Evolutionary conservation across 805 yeast genomes (phyloP).

Genomic region (Candida sithepensis): DNA sequence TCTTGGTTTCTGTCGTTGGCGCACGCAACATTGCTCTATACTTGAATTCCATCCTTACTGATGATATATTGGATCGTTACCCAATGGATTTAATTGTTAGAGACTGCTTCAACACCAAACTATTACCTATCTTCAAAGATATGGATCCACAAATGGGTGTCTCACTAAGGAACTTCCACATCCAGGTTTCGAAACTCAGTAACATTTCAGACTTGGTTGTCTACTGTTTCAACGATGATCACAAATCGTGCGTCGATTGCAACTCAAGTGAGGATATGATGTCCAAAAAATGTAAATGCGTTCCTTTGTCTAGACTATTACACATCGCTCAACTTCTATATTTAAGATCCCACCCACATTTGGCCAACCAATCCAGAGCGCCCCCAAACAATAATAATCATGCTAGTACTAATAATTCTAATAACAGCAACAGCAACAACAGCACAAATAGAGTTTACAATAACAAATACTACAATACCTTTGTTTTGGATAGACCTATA

Average conservation of each 20-base stretch:
- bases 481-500: conserved; percentile 22
- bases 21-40: conserved; percentile 27
- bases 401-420: neutral
- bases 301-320: conserved; percentile 37
- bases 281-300: conserved; percentile 33
- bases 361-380: conserved; percentile 4
- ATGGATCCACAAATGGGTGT: conserved; percentile 72
- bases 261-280: conserved; percentile 10
- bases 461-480: conserved; percentile 29
- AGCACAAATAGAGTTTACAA: too few relatives aligned
- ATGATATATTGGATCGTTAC: conserved; percentile 16
- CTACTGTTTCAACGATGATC: conserved; percentile 56
- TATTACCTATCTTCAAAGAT: conserved; percentile 51
- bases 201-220: conserved; percentile 70
- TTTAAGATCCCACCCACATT: conserved; percentile 23
- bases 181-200: conserved; percentile 80
- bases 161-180: conserved; percentile 77
- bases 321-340: conserved; percentile 40
- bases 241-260: conserved; percentile 21
- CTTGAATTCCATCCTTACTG: conserved; percentile 25
- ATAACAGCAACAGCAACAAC: too few relatives aligned
- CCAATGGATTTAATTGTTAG: conserved; percentile 30
- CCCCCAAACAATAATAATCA: neutral
- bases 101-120: conserved; percentile 41
- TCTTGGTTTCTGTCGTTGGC: conserved; percentile 43